A percentile compares a stretch with the other conserved stretches of the same genome.
These are phyloP conservation scores for Penicillium steckii DNA, from an alignment of 495 filamentous ascomycete genomes.

Conservation along the genomic window DNA sequence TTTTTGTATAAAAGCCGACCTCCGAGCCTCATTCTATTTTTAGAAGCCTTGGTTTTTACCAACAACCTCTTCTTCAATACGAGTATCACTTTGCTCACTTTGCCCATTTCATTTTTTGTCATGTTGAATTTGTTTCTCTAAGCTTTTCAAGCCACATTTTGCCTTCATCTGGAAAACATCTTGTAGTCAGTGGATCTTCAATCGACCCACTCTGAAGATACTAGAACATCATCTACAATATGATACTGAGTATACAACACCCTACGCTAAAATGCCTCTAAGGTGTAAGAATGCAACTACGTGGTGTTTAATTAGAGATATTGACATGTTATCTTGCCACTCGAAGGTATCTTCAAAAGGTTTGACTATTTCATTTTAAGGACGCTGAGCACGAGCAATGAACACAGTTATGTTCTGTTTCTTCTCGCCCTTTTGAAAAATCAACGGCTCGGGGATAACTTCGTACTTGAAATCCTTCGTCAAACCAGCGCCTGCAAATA, in stretches of 20 bases:
- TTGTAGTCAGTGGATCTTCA: not conserved
- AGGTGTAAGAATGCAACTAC: no score
- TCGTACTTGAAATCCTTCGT: slow-evolving; percentile 41
- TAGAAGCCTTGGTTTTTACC: no score
- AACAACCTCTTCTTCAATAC: no score
- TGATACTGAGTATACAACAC: no score
- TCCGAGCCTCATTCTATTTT: not conserved
- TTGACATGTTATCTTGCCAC: no score
- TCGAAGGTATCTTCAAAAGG: no score
- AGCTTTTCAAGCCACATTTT: no score
- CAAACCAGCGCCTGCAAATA: slow-evolving; percentile 54
- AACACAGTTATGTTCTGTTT: slow-evolving; percentile 31
- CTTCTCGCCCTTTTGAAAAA: slow-evolving; percentile 27
- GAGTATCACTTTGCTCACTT: no score
- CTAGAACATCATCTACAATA: not conserved
- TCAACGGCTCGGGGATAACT: slow-evolving; percentile 30
- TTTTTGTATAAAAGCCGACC: not conserved
- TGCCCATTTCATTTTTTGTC: no score
- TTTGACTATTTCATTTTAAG: slow-evolving; percentile 6
- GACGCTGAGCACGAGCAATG: slow-evolving; percentile 33
- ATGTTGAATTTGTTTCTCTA: no score
- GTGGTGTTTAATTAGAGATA: no score
- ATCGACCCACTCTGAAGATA: not conserved
- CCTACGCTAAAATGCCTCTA: no score
- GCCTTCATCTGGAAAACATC: not conserved